Conservation (phyloP, 1,284 basidiomycete genomes). For the Rhodotorula sp. region DNA sequence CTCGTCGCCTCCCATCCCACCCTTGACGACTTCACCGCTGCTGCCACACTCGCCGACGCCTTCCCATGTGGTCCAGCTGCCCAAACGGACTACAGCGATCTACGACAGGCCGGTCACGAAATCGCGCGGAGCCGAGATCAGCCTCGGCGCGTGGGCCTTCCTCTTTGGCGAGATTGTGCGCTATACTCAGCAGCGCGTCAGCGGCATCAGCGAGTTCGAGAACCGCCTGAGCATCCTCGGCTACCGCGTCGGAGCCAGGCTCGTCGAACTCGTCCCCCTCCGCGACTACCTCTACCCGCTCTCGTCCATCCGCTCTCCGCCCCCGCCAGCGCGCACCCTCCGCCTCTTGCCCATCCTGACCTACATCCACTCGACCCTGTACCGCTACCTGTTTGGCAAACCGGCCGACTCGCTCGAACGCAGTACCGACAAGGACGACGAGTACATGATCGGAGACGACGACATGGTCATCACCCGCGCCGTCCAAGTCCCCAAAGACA, state of each 20-base stretch:
- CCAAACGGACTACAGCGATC: conserved; percentile 52
- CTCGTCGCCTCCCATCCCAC: conserved; percentile 15
- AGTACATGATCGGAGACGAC: conserved; percentile 99
- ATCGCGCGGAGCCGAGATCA: conserved; percentile 74
- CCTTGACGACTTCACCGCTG: conserved; percentile 7
- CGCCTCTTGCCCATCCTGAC: conserved; percentile 84
- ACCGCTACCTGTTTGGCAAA: conserved; percentile 89
- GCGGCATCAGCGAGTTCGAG: conserved; percentile 92
- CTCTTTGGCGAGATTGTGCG: conserved; percentile 87
- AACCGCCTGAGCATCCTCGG: conserved; percentile 74
- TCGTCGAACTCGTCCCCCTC: conserved; percentile 63
- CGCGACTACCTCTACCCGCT: conserved; percentile 42
- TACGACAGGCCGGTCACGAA: conserved; percentile 84
- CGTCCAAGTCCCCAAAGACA: conserved; percentile 90
- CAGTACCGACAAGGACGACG: conserved; percentile 91
- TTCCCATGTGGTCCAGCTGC: background rate
- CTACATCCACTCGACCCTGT: conserved; percentile 88
- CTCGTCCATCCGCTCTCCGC: conserved; percentile 42
- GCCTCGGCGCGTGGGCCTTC: conserved; percentile 77
- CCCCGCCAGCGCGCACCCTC: conserved; percentile 74
- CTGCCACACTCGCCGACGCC: conserved; percentile 2
- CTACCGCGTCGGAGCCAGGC: conserved; percentile 79
- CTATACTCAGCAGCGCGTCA: conserved; percentile 92
- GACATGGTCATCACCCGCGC: conserved; percentile 85
- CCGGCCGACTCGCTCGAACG: conserved; percentile 92